A percentile compares a stretch with the other conserved stretches of the same genome.
phyloP scores from a whole-genome alignment of 805 yeast species.

The Wickerhamiella allomyrinae region DNA sequence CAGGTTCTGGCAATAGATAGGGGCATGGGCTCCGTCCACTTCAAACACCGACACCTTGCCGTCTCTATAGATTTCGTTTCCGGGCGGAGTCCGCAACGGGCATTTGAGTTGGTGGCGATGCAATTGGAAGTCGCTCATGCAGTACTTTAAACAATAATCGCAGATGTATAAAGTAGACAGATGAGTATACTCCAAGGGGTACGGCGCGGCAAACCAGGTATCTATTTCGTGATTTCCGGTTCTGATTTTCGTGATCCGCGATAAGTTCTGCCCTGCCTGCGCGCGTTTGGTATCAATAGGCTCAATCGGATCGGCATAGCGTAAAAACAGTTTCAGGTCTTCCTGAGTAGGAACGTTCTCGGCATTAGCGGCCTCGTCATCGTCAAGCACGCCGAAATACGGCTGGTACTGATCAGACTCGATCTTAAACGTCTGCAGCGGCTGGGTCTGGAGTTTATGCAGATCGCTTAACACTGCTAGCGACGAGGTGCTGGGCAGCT shows the following conservation, averaged over 20 bases:
- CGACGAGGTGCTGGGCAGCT: too few species aligned
- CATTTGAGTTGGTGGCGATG: constrained; percentile 69
- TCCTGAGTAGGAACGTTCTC: neutral
- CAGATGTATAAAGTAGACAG: constrained; percentile 57
- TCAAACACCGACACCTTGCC: constrained; percentile 65
- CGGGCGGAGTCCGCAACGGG: constrained; percentile 64
- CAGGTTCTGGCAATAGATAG: constrained; percentile 72
- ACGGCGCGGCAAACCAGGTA: constrained; percentile 89
- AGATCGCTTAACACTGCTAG: neutral
- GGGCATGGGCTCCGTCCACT: constrained; percentile 77
- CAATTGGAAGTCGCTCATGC: constrained; percentile 50
- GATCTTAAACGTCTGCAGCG: neutral
- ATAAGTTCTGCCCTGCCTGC: constrained; percentile 10
- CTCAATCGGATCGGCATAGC: neutral
- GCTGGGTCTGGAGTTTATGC: neutral
- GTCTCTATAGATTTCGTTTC: constrained; percentile 77
- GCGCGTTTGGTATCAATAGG: constrained; percentile 11
- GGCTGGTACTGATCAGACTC: constrained; percentile 3
- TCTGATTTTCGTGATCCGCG: constrained; percentile 47
- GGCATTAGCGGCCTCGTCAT: neutral
- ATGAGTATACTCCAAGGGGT: constrained; percentile 69
- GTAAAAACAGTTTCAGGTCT: neutral
- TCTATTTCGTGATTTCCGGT: constrained; percentile 62
- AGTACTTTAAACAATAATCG: constrained; percentile 70
- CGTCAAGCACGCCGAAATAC: constrained; percentile 9